Base-by-base conservation (phyloP, 768 basidiomycete species). In the Russula sp. region DNA sequence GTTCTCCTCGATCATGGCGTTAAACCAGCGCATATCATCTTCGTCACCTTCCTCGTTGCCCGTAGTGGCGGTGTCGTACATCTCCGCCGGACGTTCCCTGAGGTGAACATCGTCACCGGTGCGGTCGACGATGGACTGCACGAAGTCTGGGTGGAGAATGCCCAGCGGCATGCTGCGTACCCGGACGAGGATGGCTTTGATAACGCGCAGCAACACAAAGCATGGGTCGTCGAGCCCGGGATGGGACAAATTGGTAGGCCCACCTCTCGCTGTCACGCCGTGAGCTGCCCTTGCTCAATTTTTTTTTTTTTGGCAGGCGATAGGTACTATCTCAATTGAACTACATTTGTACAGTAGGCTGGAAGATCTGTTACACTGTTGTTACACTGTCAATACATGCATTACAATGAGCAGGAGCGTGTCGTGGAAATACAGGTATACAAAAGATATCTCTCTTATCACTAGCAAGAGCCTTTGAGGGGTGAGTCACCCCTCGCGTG, bases 1-100 rank as follows among this genome's bases (percentile, higher is more conserved):
- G 84, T 96, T 13, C 78, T 98, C 11, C 81, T 98, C 20, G 96
- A 99, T 72, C 96, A 99, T 69, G 94, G 96, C 14, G 87, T 96
- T 20, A 82, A 74, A 61, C 84, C 94, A 73, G 85, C 89, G 64
- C 86, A 84, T 70, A 95, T 97, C 68, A 85, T 97, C 62, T 95
- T 95, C 71, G 84, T 94, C 16, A 88, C 93, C 0, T 93, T 96
- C 76, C 80, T 98, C 10, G 88, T 96, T 54, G 89, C 94, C 8
- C 82, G 85, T n/a, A 81, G 78, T 18, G 94, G 94, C 20, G 91
- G 94, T 13, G 73, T 97, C 22, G 82, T 83, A 2, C 84, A 90
- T 1, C 79, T 98, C 24, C 85, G 86, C 63, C 80, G 81, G 18
- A 93, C 92, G 10, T 99, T 98, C 75, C 94, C 96, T 3, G 72